These are phyloP conservation scores for Filosporella fistucella DNA, from an alignment of 495 filamentous ascomycete genomes.

Conservation along the genomic window DNA sequence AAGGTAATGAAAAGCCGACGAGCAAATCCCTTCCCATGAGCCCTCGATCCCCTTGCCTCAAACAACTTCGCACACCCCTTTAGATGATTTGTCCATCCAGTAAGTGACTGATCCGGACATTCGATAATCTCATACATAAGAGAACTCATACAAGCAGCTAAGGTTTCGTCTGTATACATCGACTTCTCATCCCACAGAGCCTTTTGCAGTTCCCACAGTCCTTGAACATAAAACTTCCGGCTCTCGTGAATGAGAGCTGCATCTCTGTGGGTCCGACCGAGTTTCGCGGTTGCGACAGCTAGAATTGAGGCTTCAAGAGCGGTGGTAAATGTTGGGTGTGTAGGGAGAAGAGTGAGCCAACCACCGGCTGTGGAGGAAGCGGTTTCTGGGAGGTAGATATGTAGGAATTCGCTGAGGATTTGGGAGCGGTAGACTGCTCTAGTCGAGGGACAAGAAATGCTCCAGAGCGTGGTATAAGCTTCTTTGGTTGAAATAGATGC, in stretches of 20 bases:
- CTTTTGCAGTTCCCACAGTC: conserved; percentile 29
- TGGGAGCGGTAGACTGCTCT: conserved; percentile 11
- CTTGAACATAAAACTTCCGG: conserved; percentile 28
- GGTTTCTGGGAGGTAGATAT: background rate
- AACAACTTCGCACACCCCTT: conserved; percentile 28
- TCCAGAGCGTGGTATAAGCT: conserved; percentile 8
- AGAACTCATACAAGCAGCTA: conserved; percentile 32
- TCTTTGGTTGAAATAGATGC: conserved; percentile 7
- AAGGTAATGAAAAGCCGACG: conserved; percentile 30
- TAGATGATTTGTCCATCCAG: conserved; percentile 30
- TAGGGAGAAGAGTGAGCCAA: conserved; percentile 27
- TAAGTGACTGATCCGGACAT: conserved; percentile 25
- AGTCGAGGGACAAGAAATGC: conserved; percentile 1
- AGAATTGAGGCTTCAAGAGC: conserved; percentile 25
- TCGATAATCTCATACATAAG: conserved; percentile 34
- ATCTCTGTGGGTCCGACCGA: conserved; percentile 24
- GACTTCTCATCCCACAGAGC: conserved; percentile 25
- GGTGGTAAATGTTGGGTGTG: conserved; percentile 17
- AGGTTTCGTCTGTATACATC: conserved; percentile 29
- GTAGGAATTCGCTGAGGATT: conserved; percentile 11
- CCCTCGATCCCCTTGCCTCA: conserved; percentile 27
- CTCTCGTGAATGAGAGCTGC: conserved; percentile 24
- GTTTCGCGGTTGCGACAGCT: conserved; percentile 24
- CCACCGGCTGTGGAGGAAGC: background rate
- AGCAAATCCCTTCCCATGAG: conserved; percentile 26